Evolutionary conservation across 345 rosid species (phyloP).

Genomic region (Syzygium aromaticum): DNA sequence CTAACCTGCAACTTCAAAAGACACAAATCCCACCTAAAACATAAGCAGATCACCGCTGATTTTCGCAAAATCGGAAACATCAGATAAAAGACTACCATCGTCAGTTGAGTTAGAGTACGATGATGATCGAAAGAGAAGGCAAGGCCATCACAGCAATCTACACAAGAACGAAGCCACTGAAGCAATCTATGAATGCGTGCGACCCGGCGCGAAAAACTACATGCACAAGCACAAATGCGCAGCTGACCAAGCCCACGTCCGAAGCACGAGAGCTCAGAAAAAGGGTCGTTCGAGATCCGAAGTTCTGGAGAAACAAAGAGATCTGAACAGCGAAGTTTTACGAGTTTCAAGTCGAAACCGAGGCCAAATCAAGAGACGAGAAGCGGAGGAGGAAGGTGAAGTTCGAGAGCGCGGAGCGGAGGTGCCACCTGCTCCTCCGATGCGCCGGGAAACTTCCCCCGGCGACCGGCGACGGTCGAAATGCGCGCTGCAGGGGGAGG

Average conservation of each 20-base stretch:
- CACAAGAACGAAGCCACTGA: not conserved
- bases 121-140: not conserved
- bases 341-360: not conserved
- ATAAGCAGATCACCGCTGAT: not conserved
- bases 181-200: not conserved
- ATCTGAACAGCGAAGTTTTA: not conserved
- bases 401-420: not conserved
- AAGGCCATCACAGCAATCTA: not conserved
- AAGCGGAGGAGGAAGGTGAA: not conserved
- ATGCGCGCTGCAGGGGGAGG: not conserved
- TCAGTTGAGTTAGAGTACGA: not conserved
- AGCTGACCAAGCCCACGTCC: not conserved
- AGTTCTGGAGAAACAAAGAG: not conserved
- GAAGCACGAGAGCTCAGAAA: not conserved
- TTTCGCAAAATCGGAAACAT: not conserved
- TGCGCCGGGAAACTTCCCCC: not conserved
- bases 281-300: not conserved
- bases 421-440: not conserved
- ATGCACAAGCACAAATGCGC: not conserved
- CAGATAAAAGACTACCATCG: not conserved
- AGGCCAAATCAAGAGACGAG: not conserved
- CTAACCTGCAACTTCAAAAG: not conserved
- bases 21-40: not conserved
- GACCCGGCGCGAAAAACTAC: not conserved
- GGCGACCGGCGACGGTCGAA: not conserved